Base-by-base conservation (phyloP, 257 asterid species). In the Forsythia suspensa region DNA sequence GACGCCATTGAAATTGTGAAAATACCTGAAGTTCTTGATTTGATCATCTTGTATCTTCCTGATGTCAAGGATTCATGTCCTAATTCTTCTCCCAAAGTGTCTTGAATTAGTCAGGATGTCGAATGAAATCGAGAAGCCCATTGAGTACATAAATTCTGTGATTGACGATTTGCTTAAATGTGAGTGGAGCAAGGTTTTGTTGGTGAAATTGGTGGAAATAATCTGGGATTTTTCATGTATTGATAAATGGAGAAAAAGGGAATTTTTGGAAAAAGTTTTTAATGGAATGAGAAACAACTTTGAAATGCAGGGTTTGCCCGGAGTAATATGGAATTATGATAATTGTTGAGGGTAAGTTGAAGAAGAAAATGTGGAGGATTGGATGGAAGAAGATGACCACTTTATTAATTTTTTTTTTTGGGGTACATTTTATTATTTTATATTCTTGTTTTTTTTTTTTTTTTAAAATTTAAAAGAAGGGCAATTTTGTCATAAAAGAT, bases 301-400 rank as follows among this genome's bases (percentile, higher is more conserved):
- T 11, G 98, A 93, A 66, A 69, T 89, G 83, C 98, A 93, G 85
- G 97, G 92, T 79, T 84, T 93, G 84, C 98, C 98, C n/a, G n/a
- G n/a, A n/a, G n/a, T n/a, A n/a, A n/a, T n/a, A n/a, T n/a, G n/a
- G n/a, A n/a, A n/a, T n/a, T n/a, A n/a, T n/a, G n/a, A n/a, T n/a
- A n/a, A n/a, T n/a, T n/a, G n/a, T n/a, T n/a, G n/a, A n/a, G n/a
- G n/a, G n/a, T n/a, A n/a, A n/a, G n/a, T n/a, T n/a, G n/a, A n/a
- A n/a, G n/a, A n/a, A n/a, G n/a, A n/a, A n/a, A n/a, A n/a, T n/a
- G n/a, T n/a, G n/a, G n/a, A n/a, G n/a, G n/a, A n/a, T n/a, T n/a
- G n/a, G n/a, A n/a, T n/a, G n/a, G n/a, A n/a, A n/a, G n/a, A n/a
- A n/a, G n/a, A n/a, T n/a, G n/a, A n/a, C n/a, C n/a, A n/a, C n/a